A percentile compares a stretch with the other conserved stretches of the same genome.
Conservation (phyloP, 2,329 filamentous ascomycete genomes). For the Neocucurbitaria cava region DNA sequence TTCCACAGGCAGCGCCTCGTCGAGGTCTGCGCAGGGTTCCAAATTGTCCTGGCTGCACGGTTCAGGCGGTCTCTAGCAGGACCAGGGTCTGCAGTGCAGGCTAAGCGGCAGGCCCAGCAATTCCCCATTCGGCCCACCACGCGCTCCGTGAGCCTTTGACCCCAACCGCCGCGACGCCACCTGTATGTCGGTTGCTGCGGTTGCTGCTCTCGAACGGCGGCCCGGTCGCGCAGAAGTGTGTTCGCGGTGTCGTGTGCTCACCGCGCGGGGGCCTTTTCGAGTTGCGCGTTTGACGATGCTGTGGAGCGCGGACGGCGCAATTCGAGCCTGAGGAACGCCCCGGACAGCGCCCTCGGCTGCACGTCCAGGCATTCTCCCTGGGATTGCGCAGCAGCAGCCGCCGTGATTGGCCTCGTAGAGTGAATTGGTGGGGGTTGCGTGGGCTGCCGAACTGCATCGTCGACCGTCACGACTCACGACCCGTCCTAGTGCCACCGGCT, state of each 20-base stretch:
- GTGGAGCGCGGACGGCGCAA: conserved; percentile 13
- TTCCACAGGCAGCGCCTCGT: not conserved
- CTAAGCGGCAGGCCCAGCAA: conserved; percentile 25
- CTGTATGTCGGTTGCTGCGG: not conserved
- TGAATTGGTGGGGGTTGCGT: conserved; percentile 26
- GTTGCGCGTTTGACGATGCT: conserved; percentile 15
- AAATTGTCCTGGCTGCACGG: conserved; percentile 31
- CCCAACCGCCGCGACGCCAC: conserved; percentile 1
- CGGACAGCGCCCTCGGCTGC: conserved; percentile 17
- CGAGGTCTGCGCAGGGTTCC: conserved; percentile 14
- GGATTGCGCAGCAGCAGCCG: conserved; percentile 9
- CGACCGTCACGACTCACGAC: conserved; percentile 24
- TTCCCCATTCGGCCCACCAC: conserved; percentile 13
- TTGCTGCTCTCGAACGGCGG: not conserved
- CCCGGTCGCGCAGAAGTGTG: not conserved
- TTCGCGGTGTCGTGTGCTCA: conserved; percentile 16
- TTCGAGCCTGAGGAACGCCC: conserved; percentile 5
- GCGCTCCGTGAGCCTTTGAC: not conserved
- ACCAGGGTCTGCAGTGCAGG: conserved; percentile 27
- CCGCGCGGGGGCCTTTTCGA: conserved; percentile 8
- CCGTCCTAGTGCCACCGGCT: conserved; percentile 31
- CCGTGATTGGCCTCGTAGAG: conserved; percentile 16
- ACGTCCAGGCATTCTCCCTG: conserved; percentile 20
- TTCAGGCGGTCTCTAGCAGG: conserved; percentile 25
- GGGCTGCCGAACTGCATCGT: conserved; percentile 24